Conservation (phyloP, 163 green algal genomes). For the Scenedesmus sp. region DNA sequence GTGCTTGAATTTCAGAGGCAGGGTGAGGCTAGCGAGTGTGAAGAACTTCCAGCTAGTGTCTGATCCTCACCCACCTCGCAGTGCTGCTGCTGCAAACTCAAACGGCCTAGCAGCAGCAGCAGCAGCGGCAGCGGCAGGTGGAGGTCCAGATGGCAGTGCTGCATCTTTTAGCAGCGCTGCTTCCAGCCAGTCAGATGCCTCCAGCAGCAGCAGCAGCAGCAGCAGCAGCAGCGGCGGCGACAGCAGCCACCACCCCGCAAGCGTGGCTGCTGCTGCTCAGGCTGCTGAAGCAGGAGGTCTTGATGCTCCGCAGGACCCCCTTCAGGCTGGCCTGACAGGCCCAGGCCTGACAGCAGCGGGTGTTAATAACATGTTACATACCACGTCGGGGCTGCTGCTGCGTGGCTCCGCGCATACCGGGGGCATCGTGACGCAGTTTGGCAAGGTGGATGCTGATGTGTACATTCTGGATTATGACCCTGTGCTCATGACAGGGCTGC, state of each 20-base stretch:
- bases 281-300: not conserved
- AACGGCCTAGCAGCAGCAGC: not conserved
- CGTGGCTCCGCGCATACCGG: slow-evolving; percentile 45
- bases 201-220: slow-evolving; percentile 9
- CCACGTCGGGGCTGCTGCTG: not conserved
- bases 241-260: not conserved
- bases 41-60: slow-evolving; percentile 90
- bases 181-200: not conserved
- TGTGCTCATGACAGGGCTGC: slow-evolving; percentile 68
- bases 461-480: slow-evolving; percentile 90
- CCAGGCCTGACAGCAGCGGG: not conserved
- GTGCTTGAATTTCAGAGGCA: slow-evolving; percentile 89
- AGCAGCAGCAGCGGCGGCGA: not conserved
- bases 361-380: not conserved
- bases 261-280: not conserved
- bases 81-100: not conserved
- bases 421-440: slow-evolving; percentile 82
- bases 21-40: slow-evolving; percentile 78
- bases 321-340: not conserved
- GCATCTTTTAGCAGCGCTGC: not conserved
- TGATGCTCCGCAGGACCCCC: not conserved
- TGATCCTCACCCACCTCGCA: not conserved
- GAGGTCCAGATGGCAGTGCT: not conserved
- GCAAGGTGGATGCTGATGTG: slow-evolving; percentile 79
- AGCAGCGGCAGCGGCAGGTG: not conserved